Conservation (phyloP, 192 early-diverging fungal species). For the Thamnidium elegans region DNA sequence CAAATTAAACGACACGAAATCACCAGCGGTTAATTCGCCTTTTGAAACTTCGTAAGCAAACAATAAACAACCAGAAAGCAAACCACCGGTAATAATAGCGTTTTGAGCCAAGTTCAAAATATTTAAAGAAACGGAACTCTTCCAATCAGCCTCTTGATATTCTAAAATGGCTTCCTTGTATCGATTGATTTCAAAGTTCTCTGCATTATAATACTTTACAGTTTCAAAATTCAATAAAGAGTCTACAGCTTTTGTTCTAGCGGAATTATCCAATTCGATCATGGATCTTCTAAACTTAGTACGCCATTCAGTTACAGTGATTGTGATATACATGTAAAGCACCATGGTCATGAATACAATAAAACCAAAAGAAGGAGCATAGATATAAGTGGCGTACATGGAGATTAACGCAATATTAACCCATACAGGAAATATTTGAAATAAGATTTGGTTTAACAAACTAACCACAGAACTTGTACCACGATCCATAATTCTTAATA, state of each 20-base stretch:
- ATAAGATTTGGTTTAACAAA: constrained; percentile 77
- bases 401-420: constrained; percentile 86
- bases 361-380: constrained; percentile 75
- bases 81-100: constrained; percentile 79
- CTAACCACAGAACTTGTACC: constrained; percentile 72
- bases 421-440: constrained; percentile 89
- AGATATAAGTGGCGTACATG: constrained; percentile 60
- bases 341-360: constrained; percentile 88
- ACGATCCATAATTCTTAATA: constrained; percentile 87
- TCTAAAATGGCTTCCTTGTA: constrained; percentile 75
- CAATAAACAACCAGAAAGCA: constrained; percentile 77
- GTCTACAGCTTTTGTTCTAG: constrained; percentile 84
- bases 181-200: constrained; percentile 78
- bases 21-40: constrained; percentile 68
- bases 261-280: constrained; percentile 84
- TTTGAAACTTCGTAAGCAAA: constrained; percentile 79
- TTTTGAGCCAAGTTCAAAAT: constrained; percentile 88
- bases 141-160: constrained; percentile 86
- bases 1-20: constrained; percentile 85
- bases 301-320: constrained; percentile 86
- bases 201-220: constrained; percentile 96
- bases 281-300: constrained; percentile 76
- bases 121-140: constrained; percentile 68
- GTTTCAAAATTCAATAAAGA: constrained; percentile 98
- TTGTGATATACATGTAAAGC: constrained; percentile 77